A percentile compares a stretch with the other conserved stretches of the same genome.
Conservation (phyloP, 2,329 filamentous ascomycete species). For the Orbilia ellipsospora region DNA sequence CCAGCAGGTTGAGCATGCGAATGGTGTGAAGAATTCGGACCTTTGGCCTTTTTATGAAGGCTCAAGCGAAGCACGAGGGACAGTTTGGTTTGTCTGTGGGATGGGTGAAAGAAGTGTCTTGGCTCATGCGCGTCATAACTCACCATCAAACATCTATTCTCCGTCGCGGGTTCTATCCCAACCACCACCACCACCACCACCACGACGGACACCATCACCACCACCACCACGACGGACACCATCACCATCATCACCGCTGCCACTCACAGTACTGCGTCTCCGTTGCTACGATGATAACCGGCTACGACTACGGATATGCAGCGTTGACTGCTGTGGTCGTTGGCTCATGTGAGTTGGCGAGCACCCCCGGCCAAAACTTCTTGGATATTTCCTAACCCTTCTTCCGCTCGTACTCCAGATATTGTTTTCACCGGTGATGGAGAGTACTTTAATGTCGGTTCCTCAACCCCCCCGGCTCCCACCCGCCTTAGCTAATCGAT, state of each 20-base stretch:
- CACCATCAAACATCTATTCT: constrained; percentile 14
- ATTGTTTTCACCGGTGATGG: constrained; percentile 98
- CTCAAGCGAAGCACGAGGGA: too few species aligned
- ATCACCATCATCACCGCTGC: not conserved
- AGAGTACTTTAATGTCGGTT: constrained; percentile 88
- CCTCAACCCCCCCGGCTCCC: constrained; percentile 16
- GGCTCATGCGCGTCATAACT: constrained; percentile 49
- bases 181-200: not conserved
- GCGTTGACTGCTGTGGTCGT: constrained; percentile 76
- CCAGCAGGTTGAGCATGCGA: constrained; percentile 39
- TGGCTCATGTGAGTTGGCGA: constrained; percentile 76
- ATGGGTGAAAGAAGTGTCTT: constrained; percentile 9
- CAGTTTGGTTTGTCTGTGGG: too few species aligned
- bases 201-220: not conserved
- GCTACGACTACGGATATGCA: constrained; percentile 73
- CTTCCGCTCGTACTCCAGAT: constrained; percentile 68
- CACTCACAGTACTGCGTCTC: not conserved
- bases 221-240: not conserved
- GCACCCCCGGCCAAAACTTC: not conserved
- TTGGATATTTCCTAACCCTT: too few species aligned
- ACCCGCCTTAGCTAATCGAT: constrained; percentile 10
- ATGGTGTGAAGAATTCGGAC: too few species aligned
- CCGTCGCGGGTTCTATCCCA: constrained; percentile 22
- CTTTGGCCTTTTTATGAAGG: too few species aligned
- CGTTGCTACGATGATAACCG: constrained; percentile 72